Evolutionary conservation across 169 alveolate genomes (phyloP).

Genomic region (Plasmodium adleri): DNA sequence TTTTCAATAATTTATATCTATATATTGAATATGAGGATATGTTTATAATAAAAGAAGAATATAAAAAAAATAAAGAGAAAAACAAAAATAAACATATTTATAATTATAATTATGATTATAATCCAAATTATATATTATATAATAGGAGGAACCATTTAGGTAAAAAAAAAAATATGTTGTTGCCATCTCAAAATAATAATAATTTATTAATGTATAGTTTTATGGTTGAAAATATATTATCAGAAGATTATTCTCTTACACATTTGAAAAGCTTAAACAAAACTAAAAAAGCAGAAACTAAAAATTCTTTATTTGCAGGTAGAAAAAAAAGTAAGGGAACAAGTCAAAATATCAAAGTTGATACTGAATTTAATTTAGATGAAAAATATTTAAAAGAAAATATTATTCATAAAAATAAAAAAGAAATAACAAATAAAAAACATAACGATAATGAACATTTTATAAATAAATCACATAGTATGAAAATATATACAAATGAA

Average conservation of each 20-base stretch:
- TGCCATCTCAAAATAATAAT: background rate
- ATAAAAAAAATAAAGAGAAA: background rate
- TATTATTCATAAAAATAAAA: slow-evolving; percentile 13
- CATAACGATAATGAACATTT: slow-evolving; percentile 1
- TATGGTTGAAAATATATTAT: slow-evolving; percentile 39
- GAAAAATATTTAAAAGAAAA: slow-evolving; percentile 38
- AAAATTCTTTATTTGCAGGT: slow-evolving; percentile 64
- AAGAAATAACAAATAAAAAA: background rate
- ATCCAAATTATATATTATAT: too few relatives aligned
- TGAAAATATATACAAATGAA: slow-evolving; percentile 47
- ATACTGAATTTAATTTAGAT: slow-evolving; percentile 26
- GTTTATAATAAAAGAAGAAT: background rate
- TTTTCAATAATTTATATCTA: slow-evolving; percentile 35
- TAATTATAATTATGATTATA: too few relatives aligned
- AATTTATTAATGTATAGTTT: slow-evolving; percentile 52
- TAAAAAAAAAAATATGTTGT: background rate
- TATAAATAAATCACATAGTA: slow-evolving; percentile 42
- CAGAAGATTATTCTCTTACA: slow-evolving; percentile 55
- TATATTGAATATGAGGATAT: slow-evolving; percentile 66
- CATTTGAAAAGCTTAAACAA: slow-evolving; percentile 43
- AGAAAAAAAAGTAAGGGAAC: slow-evolving; percentile 34
- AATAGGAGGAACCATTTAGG: too few relatives aligned
- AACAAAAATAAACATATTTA: too few relatives aligned
- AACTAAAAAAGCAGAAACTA: slow-evolving; percentile 41
- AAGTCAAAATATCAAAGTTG: slow-evolving; percentile 18